These are phyloP conservation scores for Boletus rubescentipes DNA, from an alignment of 768 basidiomycete genomes.

Conservation along the genomic window DNA sequence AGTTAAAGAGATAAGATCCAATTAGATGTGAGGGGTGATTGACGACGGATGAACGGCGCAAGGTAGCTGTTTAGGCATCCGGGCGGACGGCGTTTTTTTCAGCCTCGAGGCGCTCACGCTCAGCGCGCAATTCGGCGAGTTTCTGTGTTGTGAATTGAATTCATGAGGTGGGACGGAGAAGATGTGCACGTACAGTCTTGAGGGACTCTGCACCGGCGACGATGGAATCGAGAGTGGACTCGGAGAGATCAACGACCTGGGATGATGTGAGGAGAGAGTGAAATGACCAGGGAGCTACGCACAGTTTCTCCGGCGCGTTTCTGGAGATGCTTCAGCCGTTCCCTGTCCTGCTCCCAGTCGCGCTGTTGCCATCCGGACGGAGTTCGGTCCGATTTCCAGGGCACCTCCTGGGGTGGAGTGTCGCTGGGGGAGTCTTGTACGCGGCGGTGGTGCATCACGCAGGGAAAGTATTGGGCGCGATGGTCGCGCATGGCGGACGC, in stretches of 20 bases:
- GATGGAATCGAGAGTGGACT: slow-evolving; percentile 63
- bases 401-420: slow-evolving; percentile 2
- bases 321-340: slow-evolving; percentile 44
- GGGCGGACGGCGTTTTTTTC: slow-evolving; percentile 38
- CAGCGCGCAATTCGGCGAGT: slow-evolving; percentile 25
- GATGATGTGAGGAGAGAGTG: not conserved
- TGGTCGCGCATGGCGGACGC: slow-evolving; percentile 44
- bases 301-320: slow-evolving; percentile 53
- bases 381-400: slow-evolving; percentile 10
- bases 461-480: slow-evolving; percentile 31
- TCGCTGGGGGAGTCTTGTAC: slow-evolving; percentile 7
- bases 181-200: slow-evolving; percentile 49
- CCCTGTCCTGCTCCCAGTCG: slow-evolving; percentile 49
- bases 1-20: slow-evolving; percentile 31
- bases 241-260: slow-evolving; percentile 61
- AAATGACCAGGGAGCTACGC: slow-evolving; percentile 11
- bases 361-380: slow-evolving; percentile 24
- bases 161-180: not conserved
- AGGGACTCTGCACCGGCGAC: slow-evolving; percentile 55
- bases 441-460: slow-evolving; percentile 26
- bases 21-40: slow-evolving; percentile 24
- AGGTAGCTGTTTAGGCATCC: slow-evolving; percentile 27
- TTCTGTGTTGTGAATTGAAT: slow-evolving; percentile 29
- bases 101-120: slow-evolving; percentile 42
- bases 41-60: slow-evolving; percentile 16